Evolutionary conservation across 176 grass and related monocot species (phyloP).

Genomic region (Saccharum spontaneum): DNA sequence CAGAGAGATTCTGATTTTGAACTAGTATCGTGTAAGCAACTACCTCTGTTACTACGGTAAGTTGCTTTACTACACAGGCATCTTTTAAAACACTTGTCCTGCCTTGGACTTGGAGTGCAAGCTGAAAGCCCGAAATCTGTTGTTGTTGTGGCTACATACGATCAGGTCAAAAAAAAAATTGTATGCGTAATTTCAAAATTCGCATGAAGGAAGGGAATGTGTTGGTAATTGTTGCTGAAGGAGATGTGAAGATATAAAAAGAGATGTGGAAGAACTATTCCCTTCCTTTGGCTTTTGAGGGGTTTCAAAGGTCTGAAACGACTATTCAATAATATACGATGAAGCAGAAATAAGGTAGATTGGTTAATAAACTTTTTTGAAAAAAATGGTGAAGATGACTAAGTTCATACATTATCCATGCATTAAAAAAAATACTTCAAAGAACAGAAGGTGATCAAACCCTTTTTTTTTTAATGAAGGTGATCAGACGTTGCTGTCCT

Average conservation of each 20-base stretch:
- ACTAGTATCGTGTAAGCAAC: not conserved
- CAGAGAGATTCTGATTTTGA: not conserved
- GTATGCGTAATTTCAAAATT: not conserved
- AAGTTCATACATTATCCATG: slow-evolving; percentile 12
- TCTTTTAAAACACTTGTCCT: not conserved
- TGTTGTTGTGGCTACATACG: not conserved
- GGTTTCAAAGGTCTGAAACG: not conserved
- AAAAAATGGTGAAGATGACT: not conserved
- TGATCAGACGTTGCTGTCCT: not conserved
- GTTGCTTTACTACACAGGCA: not conserved
- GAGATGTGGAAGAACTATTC: not conserved
- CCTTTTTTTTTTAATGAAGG: not conserved
- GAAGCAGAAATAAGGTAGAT: not conserved
- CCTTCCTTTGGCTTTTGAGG: not conserved
- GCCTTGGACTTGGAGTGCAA: not conserved
- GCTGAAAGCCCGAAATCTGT: not conserved
- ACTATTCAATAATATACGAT: not conserved
- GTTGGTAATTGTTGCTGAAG: not conserved
- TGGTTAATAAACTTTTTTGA: not conserved
- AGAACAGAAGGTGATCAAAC: not conserved
- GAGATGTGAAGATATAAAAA: not conserved
- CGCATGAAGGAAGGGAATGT: not conserved
- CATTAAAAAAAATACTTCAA: not conserved
- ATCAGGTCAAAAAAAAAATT: not conserved
- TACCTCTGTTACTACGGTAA: not conserved